phyloP scores from a whole-genome alignment of 1,284 basidiomycete species.

The Cryptococcus sp. region DNA sequence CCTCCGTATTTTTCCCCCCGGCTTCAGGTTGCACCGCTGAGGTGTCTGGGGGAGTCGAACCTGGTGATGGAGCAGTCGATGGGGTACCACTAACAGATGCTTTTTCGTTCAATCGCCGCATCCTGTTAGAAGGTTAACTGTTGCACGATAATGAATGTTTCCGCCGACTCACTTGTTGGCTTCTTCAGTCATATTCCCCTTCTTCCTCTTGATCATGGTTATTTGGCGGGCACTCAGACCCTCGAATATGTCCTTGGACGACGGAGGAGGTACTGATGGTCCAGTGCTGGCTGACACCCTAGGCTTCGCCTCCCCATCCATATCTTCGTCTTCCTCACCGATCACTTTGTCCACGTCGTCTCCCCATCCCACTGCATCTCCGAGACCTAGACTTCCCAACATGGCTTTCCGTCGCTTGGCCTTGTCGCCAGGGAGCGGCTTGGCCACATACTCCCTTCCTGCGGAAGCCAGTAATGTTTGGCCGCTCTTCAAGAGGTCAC shows the following conservation, averaged over 20 bases:
- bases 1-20: conserved; percentile 19
- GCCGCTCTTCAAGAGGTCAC: conserved; percentile 19
- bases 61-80: conserved; percentile 21
- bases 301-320: conserved; percentile 28
- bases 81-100: conserved; percentile 14
- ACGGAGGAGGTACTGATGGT: conserved; percentile 14
- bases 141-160: not conserved
- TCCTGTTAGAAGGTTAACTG: conserved; percentile 18
- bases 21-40: conserved; percentile 2
- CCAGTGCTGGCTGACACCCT: conserved; percentile 9
- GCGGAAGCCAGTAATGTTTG: conserved; percentile 46
- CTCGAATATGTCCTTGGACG: conserved; percentile 45
- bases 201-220: conserved; percentile 53
- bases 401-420: conserved; percentile 48
- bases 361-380: conserved; percentile 43
- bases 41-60: conserved; percentile 22
- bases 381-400: conserved; percentile 48
- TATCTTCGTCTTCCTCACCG: conserved; percentile 39
- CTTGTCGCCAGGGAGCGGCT: conserved; percentile 38
- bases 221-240: conserved; percentile 52
- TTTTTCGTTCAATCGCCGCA: conserved; percentile 43
- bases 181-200: conserved; percentile 49
- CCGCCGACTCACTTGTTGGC: conserved; percentile 45
- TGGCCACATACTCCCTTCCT: conserved; percentile 47
- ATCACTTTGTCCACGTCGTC: conserved; percentile 48